phyloP scores from a whole-genome alignment of 2,329 filamentous ascomycete genomes.

The Epichloe gansuensis region DNA sequence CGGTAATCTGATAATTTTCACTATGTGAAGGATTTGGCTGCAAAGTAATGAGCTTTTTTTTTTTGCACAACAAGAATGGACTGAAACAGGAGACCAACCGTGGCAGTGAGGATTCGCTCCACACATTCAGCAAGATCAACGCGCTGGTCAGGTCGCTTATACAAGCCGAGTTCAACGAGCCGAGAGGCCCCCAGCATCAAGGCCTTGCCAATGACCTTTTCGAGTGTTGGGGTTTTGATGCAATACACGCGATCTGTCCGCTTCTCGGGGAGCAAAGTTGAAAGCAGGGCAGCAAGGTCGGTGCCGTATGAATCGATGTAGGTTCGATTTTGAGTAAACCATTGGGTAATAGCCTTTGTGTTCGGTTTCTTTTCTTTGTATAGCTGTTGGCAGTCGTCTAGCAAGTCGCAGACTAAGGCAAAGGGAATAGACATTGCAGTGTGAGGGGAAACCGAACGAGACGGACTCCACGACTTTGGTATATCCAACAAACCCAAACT shows the following conservation, averaged over 20 bases:
- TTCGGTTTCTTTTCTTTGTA: slow-evolving; percentile 20
- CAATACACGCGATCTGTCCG: slow-evolving; percentile 68
- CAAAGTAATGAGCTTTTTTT: neutral
- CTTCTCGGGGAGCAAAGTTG: slow-evolving; percentile 61
- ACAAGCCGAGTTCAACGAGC: slow-evolving; percentile 47
- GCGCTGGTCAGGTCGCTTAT: slow-evolving; percentile 41
- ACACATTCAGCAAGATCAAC: slow-evolving; percentile 61
- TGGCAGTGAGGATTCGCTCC: slow-evolving; percentile 47
- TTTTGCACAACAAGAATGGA: neutral
- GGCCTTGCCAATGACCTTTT: slow-evolving; percentile 53
- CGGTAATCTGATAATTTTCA: slow-evolving; percentile 34
- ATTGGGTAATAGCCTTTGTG: slow-evolving; percentile 36
- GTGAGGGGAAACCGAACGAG: neutral
- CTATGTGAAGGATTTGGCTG: slow-evolving; percentile 31
- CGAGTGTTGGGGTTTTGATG: slow-evolving; percentile 48
- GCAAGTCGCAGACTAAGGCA: slow-evolving; percentile 56
- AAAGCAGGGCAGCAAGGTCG: slow-evolving; percentile 53
- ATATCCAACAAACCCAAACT: neutral
- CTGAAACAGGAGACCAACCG: slow-evolving; percentile 30
- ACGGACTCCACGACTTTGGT: neutral
- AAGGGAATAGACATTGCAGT: slow-evolving; percentile 52
- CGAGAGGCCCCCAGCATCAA: slow-evolving; percentile 53
- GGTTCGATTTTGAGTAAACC: slow-evolving; percentile 55
- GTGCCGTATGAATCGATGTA: slow-evolving; percentile 44
- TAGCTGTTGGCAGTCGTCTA: slow-evolving; percentile 50